phyloP scores from a whole-genome alignment of 176 grass and related monocot species.

The Triticum urartu region DNA sequence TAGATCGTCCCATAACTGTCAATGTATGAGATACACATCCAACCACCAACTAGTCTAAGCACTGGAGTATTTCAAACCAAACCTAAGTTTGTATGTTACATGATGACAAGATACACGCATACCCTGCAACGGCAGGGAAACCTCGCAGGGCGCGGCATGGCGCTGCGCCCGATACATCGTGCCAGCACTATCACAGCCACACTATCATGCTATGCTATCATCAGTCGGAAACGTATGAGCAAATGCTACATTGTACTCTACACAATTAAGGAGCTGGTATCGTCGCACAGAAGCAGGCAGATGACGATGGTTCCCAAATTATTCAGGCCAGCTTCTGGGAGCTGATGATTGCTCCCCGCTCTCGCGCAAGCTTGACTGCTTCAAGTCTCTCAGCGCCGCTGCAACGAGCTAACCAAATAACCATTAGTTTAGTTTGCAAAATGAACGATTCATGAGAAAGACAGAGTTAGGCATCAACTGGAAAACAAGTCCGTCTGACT shows the following conservation, averaged over 20 bases:
- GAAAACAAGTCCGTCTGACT: not conserved
- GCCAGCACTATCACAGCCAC: not conserved
- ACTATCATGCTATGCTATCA: not conserved
- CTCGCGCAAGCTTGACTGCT: constrained; percentile 18
- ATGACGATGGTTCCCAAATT: no score
- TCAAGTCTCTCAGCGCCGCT: constrained; percentile 43
- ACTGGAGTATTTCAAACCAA: no score
- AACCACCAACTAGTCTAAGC: no score
- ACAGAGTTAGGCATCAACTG: not conserved
- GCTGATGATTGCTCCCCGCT: not conserved
- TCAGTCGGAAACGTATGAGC: not conserved
- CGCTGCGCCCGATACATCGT: not conserved
- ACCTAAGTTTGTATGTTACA: no score
- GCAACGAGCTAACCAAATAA: constrained; percentile 22
- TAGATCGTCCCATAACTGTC: no score
- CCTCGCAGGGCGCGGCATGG: not conserved
- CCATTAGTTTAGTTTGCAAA: not conserved
- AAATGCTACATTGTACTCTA: not conserved
- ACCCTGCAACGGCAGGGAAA: no score
- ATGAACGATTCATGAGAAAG: not conserved
- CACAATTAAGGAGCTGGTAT: not conserved
- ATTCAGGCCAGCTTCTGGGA: not conserved
- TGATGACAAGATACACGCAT: no score
- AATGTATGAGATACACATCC: no score
- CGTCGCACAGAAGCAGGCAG: not conserved